These are phyloP conservation scores for Phoma herbarum DNA, from an alignment of 2,329 filamentous ascomycete genomes.

Conservation along the genomic window DNA sequence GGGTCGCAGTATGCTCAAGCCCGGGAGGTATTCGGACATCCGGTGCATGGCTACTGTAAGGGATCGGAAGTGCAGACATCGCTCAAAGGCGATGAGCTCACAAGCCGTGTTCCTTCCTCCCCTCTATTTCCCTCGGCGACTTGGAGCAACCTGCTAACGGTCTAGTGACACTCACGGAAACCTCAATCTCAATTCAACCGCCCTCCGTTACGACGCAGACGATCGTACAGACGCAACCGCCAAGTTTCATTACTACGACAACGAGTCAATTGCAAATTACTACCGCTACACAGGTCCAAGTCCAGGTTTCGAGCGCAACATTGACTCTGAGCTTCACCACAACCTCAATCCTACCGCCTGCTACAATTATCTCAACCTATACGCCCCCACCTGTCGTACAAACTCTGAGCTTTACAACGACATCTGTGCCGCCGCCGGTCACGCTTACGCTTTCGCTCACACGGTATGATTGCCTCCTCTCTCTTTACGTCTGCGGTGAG, in stretches of 20 bases:
- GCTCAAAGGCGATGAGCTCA: background rate
- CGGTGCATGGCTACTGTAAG: no score
- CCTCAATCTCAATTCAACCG: background rate
- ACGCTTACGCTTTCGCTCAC: background rate
- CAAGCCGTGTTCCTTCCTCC: background rate
- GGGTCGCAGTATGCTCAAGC: no score
- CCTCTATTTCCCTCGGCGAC: background rate
- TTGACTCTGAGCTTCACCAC: background rate
- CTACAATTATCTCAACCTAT: background rate
- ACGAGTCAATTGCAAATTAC: slow-evolving; percentile 1
- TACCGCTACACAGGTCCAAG: background rate
- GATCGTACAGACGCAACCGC: background rate
- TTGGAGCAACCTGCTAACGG: background rate
- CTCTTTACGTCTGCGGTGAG: no score
- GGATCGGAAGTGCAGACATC: no score
- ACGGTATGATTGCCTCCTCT: background rate
- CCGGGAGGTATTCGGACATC: no score
- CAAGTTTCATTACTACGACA: slow-evolving; percentile 6
- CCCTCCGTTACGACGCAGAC: background rate
- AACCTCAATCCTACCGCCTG: background rate
- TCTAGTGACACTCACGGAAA: background rate
- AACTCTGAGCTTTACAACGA: background rate
- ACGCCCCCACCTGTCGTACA: background rate
- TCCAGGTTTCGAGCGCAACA: background rate
- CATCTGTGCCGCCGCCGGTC: background rate